Base-by-base conservation (phyloP, 192 early-diverging fungal genomes). In the Podochytrium sp. region DNA sequence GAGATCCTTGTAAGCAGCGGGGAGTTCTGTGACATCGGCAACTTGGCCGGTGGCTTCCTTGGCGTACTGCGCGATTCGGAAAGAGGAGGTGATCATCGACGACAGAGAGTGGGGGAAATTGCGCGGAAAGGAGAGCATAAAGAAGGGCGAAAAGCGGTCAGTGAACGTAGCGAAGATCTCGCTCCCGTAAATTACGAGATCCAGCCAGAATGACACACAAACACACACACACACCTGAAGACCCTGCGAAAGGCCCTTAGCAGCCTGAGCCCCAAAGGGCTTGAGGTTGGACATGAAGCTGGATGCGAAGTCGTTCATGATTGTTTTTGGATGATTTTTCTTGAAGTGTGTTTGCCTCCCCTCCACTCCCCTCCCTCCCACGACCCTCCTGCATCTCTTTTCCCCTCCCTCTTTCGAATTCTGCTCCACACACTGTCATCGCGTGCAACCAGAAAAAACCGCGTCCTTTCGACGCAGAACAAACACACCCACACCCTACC, bases 11-110 rank as follows among this genome's bases (percentile, higher is more conserved):
- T 99, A 99, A 71, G 97, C 95, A 53, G 83, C 85, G 41, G 97
- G 97, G 32, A 99, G 90, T 66, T 94, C 93, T 33, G 97, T 99
- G 35, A 95, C 85, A 62, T 96, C 94, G 32, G 87, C 85, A 10
- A 86, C 84, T 42, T 80, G 92, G 42, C 94, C 94, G 59, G 97
- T 85, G 76, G 89, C 91, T 77, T 99, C 97, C 71, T 91, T 90
- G 30, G 97, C 94, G 84, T 92, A 92, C 94, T 98, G 83, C 23
- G 43, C 10, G 20, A 38, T 33, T 12, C 10, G 20, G 23, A 4
- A n/a, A n/a, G n/a, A n/a, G n/a, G n/a, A 25, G 18, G 30, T 27
- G 2, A 29, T 20, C 12, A 20, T n/a, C n/a, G n/a, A n/a, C n/a
- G n/a, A n/a, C n/a, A n/a, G n/a, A n/a, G n/a, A n/a, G n/a, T 49